Percentiles rank a stretch among this genome's conserved stretches.
These are phyloP conservation scores for Teunomyces funiuensis DNA, from an alignment of 805 yeast species.

Conservation along the genomic window DNA sequence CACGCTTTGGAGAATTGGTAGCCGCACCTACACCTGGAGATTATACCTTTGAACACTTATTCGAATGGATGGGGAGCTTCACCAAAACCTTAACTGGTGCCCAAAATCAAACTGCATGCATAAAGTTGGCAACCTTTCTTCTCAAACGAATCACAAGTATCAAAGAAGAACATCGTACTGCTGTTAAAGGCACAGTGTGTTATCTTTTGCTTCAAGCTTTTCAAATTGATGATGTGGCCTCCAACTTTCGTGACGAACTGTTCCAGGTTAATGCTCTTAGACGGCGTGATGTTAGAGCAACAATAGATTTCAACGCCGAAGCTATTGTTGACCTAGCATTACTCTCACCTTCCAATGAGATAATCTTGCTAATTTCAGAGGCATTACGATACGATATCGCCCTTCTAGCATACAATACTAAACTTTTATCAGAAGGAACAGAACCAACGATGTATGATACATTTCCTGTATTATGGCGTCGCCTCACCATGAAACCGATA, in stretches of 20 bases:
- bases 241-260: constrained; percentile 19
- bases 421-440: constrained; percentile 16
- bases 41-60: constrained; percentile 31
- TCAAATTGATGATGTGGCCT: constrained; percentile 12
- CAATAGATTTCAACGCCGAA: constrained; percentile 46
- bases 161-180: not conserved
- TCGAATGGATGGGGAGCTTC: constrained; percentile 56
- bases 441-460: constrained; percentile 32
- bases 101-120: constrained; percentile 52
- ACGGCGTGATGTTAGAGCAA: constrained; percentile 48
- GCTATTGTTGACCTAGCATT: constrained; percentile 24
- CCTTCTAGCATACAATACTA: constrained; percentile 26
- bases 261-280: constrained; percentile 38
- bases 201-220: constrained; percentile 17
- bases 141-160: constrained; percentile 21
- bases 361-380: constrained; percentile 12
- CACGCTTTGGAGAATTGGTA: constrained; percentile 33
- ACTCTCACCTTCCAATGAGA: constrained; percentile 5
- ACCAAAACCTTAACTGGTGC: constrained; percentile 45
- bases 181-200: not conserved
- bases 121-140: constrained; percentile 50
- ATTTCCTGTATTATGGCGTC: constrained; percentile 33
- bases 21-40: constrained; percentile 3
- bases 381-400: constrained; percentile 20
- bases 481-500: constrained; percentile 15